These are phyloP conservation scores for Cephalotrichum gorgonifer DNA, from an alignment of 2,329 filamentous ascomycete genomes.

Conservation along the genomic window DNA sequence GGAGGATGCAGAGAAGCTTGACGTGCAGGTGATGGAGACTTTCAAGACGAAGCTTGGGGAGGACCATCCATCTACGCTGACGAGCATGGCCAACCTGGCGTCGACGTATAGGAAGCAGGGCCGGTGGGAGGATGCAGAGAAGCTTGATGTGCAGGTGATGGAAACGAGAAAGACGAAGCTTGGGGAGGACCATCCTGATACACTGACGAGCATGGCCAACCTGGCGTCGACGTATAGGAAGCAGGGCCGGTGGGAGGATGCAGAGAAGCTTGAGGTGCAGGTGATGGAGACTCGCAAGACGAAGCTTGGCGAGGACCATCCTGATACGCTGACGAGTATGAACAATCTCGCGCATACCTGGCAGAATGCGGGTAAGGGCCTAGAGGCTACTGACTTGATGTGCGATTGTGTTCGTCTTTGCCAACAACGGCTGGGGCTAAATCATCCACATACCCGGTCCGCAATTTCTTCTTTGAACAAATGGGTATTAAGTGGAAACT, in stretches of 20 bases:
- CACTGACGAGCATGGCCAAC: constrained; percentile 7
- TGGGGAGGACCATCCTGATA: constrained; percentile 3
- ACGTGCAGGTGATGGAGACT: no score
- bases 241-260: constrained; percentile 9
- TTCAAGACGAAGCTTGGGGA: constrained; percentile 7
- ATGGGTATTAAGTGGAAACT: no score
- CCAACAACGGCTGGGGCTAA: no score
- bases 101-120: constrained; percentile 6
- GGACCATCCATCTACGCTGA: constrained; percentile 5
- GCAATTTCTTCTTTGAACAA: no score
- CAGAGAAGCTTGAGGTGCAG: constrained; percentile 6
- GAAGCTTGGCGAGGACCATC: constrained; percentile 7
- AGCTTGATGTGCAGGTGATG: constrained; percentile 6
- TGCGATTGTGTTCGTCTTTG: no score
- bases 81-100: constrained; percentile 8
- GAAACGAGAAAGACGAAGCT: background rate
- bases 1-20: no score
- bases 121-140: constrained; percentile 9
- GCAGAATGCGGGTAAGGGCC: constrained; percentile 4
- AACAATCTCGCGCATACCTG: background rate
- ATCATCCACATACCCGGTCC: no score
- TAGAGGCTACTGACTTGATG: no score
- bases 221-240: constrained; percentile 6
- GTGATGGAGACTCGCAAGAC: constrained; percentile 6
- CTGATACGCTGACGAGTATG: background rate